Evolutionary conservation across 2,329 filamentous ascomycete genomes (phyloP), one percentile per base, ranked within the genome.

Genomic region (Neocucurbitaria cava): DNA sequence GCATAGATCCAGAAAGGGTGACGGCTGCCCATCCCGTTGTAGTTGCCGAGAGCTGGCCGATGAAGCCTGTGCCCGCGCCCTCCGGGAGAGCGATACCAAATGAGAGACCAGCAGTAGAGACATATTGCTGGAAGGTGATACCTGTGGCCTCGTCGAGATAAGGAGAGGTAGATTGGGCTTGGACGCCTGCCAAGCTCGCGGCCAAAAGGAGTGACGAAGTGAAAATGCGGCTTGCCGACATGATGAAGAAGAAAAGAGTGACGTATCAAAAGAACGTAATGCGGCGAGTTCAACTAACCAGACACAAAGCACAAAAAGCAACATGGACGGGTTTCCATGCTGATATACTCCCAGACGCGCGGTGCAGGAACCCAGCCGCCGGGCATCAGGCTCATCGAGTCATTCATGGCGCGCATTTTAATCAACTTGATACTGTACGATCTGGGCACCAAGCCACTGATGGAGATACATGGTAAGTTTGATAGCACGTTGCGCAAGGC

Each of bases 81-180:
- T 52, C 46, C 1, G 82, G 81, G 3, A 83, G 65, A 0, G 78
- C 80, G 35, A 85, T 73, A 58, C 80, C 81, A 47, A 82, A 82
- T 24, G 68, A 73, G 60, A 75, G 81, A 13, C 73, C 75, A 17
- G 43, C 46, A 0, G 71, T 73, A 30, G 60, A 62, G 35, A 70
- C 49, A 31, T 49, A 51, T 20, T 58, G 54, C 26, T 58, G 57
- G 49, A 65, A 65, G 5, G 46, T 54, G 26, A 65, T 65, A 9
- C 56, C 57, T 0, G 58, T 56, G 7, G 43, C 47, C 8, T 52
- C 40, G 41, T 64, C 59, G 9, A 54, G 62, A 47, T 55, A 62
- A 15, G 44, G 30, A 30, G 54, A 42, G 2, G 56, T 50, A n/a
- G 46, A 46, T 26, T 57, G 54, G 39, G 61, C 54, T 20, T 44